Evolutionary conservation across 192 early-diverging fungal species (phyloP).

Genomic region (Funneliformis mosseae): DNA sequence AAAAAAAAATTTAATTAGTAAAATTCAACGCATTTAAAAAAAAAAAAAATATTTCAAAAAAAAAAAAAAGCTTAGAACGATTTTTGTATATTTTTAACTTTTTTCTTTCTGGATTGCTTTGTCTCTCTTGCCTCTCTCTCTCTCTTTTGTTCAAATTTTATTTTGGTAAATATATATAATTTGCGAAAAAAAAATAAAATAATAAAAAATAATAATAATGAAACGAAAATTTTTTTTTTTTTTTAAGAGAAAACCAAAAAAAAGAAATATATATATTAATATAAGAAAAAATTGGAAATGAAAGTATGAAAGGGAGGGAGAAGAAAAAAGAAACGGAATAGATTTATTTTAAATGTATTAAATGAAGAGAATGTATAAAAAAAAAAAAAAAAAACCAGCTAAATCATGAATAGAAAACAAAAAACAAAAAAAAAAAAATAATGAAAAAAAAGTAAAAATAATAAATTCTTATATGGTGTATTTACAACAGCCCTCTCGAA

Average conservation of each 20-base stretch:
- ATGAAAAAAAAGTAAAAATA: neutral
- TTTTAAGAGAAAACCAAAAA: conserved; percentile 15
- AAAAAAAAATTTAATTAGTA: no score
- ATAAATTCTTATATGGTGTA: no score
- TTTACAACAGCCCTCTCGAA: no score
- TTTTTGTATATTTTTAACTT: neutral
- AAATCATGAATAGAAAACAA: neutral
- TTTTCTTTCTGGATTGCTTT: neutral
- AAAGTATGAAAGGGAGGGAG: neutral
- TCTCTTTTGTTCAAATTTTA: neutral
- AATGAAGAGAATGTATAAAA: neutral
- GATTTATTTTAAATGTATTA: neutral
- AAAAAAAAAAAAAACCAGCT: conserved; percentile 3
- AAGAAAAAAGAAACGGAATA: neutral
- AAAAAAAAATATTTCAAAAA: neutral
- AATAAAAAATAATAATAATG: conserved; percentile 2
- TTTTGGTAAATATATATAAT: neutral
- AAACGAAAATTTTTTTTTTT: conserved; percentile 23
- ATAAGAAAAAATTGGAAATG: conserved; percentile 15
- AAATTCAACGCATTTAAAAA: neutral
- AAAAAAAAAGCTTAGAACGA: neutral
- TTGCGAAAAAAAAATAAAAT: neutral
- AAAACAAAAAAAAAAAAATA: neutral
- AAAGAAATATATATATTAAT: conserved; percentile 24
- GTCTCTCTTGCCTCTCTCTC: neutral